Evolutionary conservation across 2,329 filamentous ascomycete species (phyloP), one percentile per base, ranked within the genome.

Genomic region (Pyrenochaeta sp.): DNA sequence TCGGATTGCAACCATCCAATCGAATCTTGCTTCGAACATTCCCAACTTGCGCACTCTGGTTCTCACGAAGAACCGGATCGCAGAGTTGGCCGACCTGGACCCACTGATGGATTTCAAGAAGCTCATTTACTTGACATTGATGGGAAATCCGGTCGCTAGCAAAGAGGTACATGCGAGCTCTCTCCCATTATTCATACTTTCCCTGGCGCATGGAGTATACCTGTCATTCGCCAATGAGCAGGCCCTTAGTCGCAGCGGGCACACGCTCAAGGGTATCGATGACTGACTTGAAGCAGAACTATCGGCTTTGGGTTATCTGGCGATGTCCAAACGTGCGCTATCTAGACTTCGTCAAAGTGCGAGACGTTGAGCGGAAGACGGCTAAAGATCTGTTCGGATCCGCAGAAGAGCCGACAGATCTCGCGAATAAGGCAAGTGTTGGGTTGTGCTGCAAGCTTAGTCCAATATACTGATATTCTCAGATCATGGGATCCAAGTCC

Each of bases 241-340:
- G 23, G n/a, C n/a, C n/a, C n/a, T n/a, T n/a, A n/a, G n/a, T n/a
- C n/a, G n/a, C n/a, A n/a, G n/a, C n/a, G n/a, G n/a, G n/a, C n/a
- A n/a, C n/a, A n/a, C n/a, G 19, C 19, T 20, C 8, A 22, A 34
- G 31, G 7, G 19, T 18, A n/a, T 11, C 18, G 9, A 32, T 18
- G 15, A 13, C 30, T 19, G 11, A 61, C 43, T 15, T 13, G 7
- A 6, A 4, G 22, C 50, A 96, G 90, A 78, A 96, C 74, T 99
- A 97, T 76, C 87, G 94, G 39, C 87, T 88, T 70, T 99, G 90
- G 87, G 77, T 96, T 19, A 82, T 99, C 48, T 96, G 89, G 88
- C 84, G 87, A 52, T 90, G 88, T 68, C 91, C 90, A 1, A 81
- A 80, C 4, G 85, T 99, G 29, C 86, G 93, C 30, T 97, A 96